Evolutionary conservation across 2,329 filamentous ascomycete genomes (phyloP).

Genomic region (Clarireedia paspali): DNA sequence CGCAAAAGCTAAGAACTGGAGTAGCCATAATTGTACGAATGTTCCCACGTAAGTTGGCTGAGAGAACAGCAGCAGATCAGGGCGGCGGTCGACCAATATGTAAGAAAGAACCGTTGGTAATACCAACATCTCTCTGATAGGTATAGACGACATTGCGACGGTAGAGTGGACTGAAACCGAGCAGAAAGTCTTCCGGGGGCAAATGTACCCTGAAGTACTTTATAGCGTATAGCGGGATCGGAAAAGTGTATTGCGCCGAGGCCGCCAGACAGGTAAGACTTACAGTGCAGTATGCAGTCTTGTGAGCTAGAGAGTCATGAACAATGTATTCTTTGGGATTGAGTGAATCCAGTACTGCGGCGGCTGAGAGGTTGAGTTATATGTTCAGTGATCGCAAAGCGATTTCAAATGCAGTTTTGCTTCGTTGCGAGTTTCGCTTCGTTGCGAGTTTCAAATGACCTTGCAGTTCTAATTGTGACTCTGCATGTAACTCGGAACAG

Average conservation of each 20-base stretch:
- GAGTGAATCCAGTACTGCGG: too few relatives aligned
- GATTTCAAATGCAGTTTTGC: too few relatives aligned
- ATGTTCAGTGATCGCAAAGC: too few relatives aligned
- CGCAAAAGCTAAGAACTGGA: slow-evolving; percentile 30
- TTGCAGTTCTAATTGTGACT: not conserved
- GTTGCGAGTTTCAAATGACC: slow-evolving; percentile 2
- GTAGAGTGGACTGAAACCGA: not conserved
- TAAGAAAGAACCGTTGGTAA: slow-evolving; percentile 20
- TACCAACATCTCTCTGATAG: slow-evolving; percentile 20
- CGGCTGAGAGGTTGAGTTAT: too few relatives aligned
- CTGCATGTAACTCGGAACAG: not conserved
- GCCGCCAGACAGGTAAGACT: not conserved
- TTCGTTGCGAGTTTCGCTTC: not conserved
- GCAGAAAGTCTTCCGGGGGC: not conserved
- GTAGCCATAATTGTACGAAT: slow-evolving; percentile 32
- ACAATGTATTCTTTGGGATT: too few relatives aligned
- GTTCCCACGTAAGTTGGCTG: slow-evolving; percentile 32
- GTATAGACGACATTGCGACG: slow-evolving; percentile 17
- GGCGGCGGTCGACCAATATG: slow-evolving; percentile 16
- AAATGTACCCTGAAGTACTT: not conserved
- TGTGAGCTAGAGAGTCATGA: not conserved
- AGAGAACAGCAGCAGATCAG: slow-evolving; percentile 21
- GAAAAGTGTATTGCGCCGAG: not conserved
- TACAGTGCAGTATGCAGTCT: not conserved
- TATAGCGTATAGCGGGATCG: not conserved